Evolutionary conservation across 768 basidiomycete species (phyloP).

Genomic region (Cytidiella melzeri): DNA sequence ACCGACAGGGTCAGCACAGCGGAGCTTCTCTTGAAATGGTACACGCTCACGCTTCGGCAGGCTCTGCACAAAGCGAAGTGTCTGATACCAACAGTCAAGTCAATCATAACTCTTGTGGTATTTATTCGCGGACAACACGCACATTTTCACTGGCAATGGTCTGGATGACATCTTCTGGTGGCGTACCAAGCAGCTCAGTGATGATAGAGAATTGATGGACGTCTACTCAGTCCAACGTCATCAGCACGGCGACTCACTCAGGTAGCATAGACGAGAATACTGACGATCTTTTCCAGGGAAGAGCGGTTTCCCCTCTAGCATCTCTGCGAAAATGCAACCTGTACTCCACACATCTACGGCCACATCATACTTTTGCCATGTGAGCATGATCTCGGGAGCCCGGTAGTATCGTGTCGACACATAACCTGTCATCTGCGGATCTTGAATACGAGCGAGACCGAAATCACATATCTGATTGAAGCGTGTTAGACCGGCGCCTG

Average conservation of each 20-base stretch:
- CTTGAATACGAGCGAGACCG: constrained; percentile 96
- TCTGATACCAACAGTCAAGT: constrained; percentile 41
- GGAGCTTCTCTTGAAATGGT: constrained; percentile 91
- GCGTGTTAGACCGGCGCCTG: too few relatives aligned
- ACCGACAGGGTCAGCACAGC: constrained; percentile 84
- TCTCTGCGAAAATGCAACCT: constrained; percentile 99
- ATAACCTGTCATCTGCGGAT: constrained; percentile 99
- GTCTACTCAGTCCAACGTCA: constrained; percentile 53
- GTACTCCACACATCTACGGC: constrained; percentile 99
- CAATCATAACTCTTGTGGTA: neutral
- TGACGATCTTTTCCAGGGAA: constrained; percentile 99
- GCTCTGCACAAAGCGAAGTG: constrained; percentile 96
- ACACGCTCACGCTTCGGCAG: constrained; percentile 94
- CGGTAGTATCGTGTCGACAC: constrained; percentile 99
- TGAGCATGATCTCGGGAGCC: constrained; percentile 99
- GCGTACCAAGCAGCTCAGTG: constrained; percentile 96
- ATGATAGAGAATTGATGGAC: constrained; percentile 99
- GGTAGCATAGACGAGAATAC: too few relatives aligned
- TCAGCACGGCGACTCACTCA: constrained; percentile 4
- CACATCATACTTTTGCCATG: constrained; percentile 99
- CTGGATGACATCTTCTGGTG: constrained; percentile 98
- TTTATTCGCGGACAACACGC: constrained; percentile 23
- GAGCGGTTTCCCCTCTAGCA: constrained; percentile 96
- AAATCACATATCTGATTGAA: constrained; percentile 91
- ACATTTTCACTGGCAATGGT: constrained; percentile 98